These are phyloP conservation scores for Naumovozyma dairenensis DNA, from an alignment of 805 yeast genomes.

Conservation along the genomic window DNA sequence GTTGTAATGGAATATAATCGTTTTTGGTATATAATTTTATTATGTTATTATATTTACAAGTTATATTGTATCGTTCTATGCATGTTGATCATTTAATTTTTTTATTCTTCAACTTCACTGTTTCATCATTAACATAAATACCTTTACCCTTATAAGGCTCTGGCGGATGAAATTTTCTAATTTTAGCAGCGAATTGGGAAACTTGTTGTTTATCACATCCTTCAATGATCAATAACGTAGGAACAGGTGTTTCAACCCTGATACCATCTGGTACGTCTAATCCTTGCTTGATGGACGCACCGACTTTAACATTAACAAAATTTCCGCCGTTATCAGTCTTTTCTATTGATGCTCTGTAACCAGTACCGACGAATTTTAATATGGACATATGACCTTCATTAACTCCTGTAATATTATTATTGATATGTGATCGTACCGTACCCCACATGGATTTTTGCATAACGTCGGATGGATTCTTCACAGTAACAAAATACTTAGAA, in stretches of 20 bases:
- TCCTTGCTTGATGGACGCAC: conserved; percentile 74
- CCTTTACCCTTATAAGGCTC: conserved; percentile 99
- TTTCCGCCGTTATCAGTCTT: conserved; percentile 32
- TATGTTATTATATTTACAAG: too few relatives aligned
- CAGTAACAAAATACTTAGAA: conserved; percentile 41
- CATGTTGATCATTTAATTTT: conserved; percentile 70
- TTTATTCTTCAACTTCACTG: conserved; percentile 81
- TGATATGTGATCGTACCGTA: conserved; percentile 68
- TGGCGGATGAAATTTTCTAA: conserved; percentile 85
- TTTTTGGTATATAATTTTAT: too few relatives aligned
- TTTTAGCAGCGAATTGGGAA: conserved; percentile 75
- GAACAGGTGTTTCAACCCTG: conserved; percentile 67
- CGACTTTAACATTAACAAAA: conserved; percentile 71
- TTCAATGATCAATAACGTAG: conserved; percentile 75
- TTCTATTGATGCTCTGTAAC: conserved; percentile 82
- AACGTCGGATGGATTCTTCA: conserved; percentile 46
- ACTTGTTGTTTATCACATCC: conserved; percentile 86
- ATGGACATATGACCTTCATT: conserved; percentile 88
- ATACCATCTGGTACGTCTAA: conserved; percentile 70
- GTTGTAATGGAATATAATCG: too few relatives aligned
- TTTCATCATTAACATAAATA: conserved; percentile 83
- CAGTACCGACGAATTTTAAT: conserved; percentile 88
- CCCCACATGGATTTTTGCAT: conserved; percentile 93
- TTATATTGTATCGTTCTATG: too few relatives aligned
- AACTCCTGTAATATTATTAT: conserved; percentile 77